These are phyloP conservation scores for Trichoderma asperelloides DNA, from an alignment of 495 filamentous ascomycete genomes.

Conservation along the genomic window DNA sequence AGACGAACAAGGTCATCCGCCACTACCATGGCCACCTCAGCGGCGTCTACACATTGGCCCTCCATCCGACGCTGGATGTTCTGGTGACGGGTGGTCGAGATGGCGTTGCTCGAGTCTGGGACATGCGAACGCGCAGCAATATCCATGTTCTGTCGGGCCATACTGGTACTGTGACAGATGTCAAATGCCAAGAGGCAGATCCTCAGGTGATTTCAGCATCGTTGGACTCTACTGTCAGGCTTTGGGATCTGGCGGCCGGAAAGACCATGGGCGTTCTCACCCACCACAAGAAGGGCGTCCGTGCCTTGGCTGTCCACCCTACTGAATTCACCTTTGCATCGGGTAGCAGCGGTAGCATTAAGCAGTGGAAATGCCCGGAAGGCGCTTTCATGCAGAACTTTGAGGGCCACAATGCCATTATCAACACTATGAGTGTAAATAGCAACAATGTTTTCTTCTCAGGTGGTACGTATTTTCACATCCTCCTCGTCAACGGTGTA, in stretches of 20 bases:
- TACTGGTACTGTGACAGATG: conserved; percentile 75
- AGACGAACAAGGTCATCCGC: conserved; percentile 96
- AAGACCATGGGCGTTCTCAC: conserved; percentile 95
- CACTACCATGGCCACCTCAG: conserved; percentile 98
- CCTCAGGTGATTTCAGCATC: conserved; percentile 90
- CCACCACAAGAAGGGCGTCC: conserved; percentile 96
- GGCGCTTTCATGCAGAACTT: conserved; percentile 99
- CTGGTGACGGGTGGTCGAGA: conserved; percentile 93
- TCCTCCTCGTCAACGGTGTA: conserved; percentile 7
- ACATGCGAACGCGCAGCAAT: conserved; percentile 94
- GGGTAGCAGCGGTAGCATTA: conserved; percentile 86
- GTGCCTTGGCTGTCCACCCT: conserved; percentile 77
- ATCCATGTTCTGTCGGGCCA: conserved; percentile 90
- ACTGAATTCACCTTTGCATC: conserved; percentile 94
- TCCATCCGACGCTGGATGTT: conserved; percentile 91
- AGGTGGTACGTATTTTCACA: conserved; percentile 39
- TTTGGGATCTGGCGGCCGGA: conserved; percentile 95
- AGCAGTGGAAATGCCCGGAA: conserved; percentile 99
- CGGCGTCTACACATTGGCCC: conserved; percentile 83
- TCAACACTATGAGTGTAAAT: conserved; percentile 90
- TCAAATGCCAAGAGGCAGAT: conserved; percentile 92
- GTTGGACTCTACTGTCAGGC: conserved; percentile 80
- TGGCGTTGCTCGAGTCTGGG: conserved; percentile 92
- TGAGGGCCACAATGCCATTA: conserved; percentile 90
- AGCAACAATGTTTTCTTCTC: conserved; percentile 93